Evolutionary conservation across 2,329 filamentous ascomycete species (phyloP).

Genomic region (Alternaria hordeiaustralica): DNA sequence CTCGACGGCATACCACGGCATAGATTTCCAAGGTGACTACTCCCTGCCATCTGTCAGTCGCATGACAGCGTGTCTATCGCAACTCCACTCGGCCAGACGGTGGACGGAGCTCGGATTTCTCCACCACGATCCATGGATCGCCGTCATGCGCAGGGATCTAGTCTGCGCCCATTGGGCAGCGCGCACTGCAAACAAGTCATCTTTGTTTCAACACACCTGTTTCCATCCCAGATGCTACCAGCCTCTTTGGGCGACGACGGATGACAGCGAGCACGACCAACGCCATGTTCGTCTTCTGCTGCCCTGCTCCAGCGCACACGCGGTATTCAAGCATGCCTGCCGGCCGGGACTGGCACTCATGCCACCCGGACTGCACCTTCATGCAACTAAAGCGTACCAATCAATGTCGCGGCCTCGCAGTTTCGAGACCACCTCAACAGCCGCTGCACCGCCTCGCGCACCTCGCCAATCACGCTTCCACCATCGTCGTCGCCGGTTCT

Average conservation of each 20-base stretch:
- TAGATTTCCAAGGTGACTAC: neutral
- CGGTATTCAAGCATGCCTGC: neutral
- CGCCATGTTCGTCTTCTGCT: neutral
- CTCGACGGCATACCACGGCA: neutral
- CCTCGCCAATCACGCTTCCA: slow-evolving; percentile 17
- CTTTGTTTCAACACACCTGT: slow-evolving; percentile 35
- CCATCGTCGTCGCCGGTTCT: slow-evolving; percentile 21
- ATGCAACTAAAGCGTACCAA: slow-evolving; percentile 21
- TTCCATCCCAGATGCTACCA: slow-evolving; percentile 29
- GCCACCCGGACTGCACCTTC: too few species aligned
- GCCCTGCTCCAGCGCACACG: neutral
- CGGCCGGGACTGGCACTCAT: too few species aligned
- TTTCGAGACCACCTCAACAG: slow-evolving; percentile 29
- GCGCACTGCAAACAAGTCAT: slow-evolving; percentile 26
- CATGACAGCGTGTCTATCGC: slow-evolving; percentile 21
- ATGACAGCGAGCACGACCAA: slow-evolving; percentile 13
- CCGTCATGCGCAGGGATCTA: slow-evolving; percentile 28
- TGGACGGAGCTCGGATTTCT: slow-evolving; percentile 7
- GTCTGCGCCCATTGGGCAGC: slow-evolving; percentile 18
- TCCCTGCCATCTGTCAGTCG: slow-evolving; percentile 11
- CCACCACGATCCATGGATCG: slow-evolving; percentile 25
- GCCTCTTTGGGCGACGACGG: slow-evolving; percentile 21
- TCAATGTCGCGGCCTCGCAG: slow-evolving; percentile 17
- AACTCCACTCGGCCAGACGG: slow-evolving; percentile 19
- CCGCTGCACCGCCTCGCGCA: slow-evolving; percentile 41